A percentile compares a stretch with the other conserved stretches of the same genome.
These are phyloP conservation scores for Plasmodium relictum DNA, from an alignment of 169 alveolate species.

Conservation along the genomic window DNA sequence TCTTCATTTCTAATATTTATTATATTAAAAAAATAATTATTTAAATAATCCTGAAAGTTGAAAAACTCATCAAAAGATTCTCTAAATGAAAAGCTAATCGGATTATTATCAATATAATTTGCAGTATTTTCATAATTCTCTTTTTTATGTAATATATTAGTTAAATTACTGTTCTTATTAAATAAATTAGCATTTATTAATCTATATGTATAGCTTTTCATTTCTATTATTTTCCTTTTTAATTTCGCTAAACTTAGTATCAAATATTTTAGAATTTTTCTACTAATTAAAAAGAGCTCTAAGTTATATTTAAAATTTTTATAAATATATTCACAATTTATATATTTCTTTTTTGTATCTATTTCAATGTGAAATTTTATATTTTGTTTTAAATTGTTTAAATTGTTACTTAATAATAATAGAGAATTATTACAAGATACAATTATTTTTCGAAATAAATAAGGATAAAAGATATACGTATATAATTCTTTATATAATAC, in stretches of 20 bases:
- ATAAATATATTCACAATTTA: constrained; percentile 16
- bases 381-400: constrained; percentile 64
- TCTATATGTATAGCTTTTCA: constrained; percentile 18
- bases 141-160: constrained; percentile 1
- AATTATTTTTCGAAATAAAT: constrained; percentile 59
- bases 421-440: constrained; percentile 68
- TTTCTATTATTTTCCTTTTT: constrained; percentile 27
- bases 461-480: constrained; percentile 48
- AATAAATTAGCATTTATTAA: not conserved
- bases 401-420: constrained; percentile 62
- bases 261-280: constrained; percentile 44
- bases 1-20: not conserved
- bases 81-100: constrained; percentile 34
- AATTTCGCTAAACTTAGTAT: constrained; percentile 16
- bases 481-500: constrained; percentile 47
- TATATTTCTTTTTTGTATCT: constrained; percentile 25
- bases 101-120: constrained; percentile 6
- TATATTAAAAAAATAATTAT: constrained; percentile 35
- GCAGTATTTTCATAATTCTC: not conserved
- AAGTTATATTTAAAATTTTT: constrained; percentile 43
- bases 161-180: not conserved
- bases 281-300: constrained; percentile 46
- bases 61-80: constrained; percentile 66
- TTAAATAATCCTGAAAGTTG: constrained; percentile 41
- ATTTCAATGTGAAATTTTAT: constrained; percentile 41